phyloP scores from a whole-genome alignment of 1,139 yeast species.

The Suhomyces bokatorum region DNA sequence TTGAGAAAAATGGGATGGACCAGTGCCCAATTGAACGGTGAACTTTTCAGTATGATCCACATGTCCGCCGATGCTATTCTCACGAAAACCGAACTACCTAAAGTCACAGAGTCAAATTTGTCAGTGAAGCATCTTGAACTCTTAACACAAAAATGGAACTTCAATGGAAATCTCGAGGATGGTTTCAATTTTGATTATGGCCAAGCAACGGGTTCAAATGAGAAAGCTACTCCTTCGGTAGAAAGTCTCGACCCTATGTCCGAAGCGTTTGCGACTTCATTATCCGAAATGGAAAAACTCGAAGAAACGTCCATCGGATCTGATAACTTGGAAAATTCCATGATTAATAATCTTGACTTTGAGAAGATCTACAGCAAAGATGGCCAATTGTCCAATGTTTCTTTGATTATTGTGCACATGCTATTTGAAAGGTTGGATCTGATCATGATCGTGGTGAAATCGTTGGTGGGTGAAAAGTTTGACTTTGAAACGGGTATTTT shows the following conservation, averaged over 20 bases:
- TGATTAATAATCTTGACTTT: slow-evolving; percentile 29
- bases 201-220: background rate
- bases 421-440: slow-evolving; percentile 36
- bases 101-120: slow-evolving; percentile 35
- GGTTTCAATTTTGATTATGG: slow-evolving; percentile 15
- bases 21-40: slow-evolving; percentile 31
- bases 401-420: slow-evolving; percentile 33
- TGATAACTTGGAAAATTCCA: background rate
- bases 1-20: slow-evolving; percentile 35
- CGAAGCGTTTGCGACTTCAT: no score
- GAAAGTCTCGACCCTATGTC: background rate
- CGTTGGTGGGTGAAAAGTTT: slow-evolving; percentile 41
- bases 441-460: slow-evolving; percentile 31
- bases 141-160: slow-evolving; percentile 34
- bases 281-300: no score
- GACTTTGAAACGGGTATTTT: slow-evolving; percentile 18
- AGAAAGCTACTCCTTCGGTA: background rate
- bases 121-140: slow-evolving; percentile 35
- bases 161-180: slow-evolving; percentile 28
- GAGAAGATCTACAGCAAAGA: slow-evolving; percentile 32
- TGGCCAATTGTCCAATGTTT: slow-evolving; percentile 34
- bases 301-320: background rate
- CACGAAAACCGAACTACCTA: slow-evolving; percentile 32
- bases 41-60: slow-evolving; percentile 32
- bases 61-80: slow-evolving; percentile 36